Evolutionary conservation across 2,329 filamentous ascomycete genomes (phyloP).

Genomic region (Aquanectria penicillioides): DNA sequence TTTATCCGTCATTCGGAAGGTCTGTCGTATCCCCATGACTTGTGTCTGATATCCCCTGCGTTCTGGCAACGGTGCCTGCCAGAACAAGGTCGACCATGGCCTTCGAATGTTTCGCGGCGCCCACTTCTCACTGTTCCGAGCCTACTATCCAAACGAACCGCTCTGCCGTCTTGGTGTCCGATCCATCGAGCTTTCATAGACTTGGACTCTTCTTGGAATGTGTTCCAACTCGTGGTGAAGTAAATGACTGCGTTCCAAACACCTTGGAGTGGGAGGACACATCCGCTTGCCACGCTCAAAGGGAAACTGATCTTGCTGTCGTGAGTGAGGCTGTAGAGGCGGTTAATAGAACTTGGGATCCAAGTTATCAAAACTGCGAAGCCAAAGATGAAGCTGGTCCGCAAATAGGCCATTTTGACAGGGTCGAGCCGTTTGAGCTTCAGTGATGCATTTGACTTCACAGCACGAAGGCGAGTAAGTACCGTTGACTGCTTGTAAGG

Average conservation of each 20-base stretch:
- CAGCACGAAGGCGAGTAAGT: constrained; percentile 35
- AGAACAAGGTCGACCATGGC: constrained; percentile 16
- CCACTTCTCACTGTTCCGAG: constrained; percentile 33
- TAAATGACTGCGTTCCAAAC: constrained; percentile 85
- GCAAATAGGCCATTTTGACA: constrained; percentile 67
- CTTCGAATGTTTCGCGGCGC: constrained; percentile 36
- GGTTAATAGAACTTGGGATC: constrained; percentile 76
- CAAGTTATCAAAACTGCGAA: constrained; percentile 69
- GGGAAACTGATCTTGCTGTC: constrained; percentile 63
- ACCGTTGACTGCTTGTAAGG: constrained; percentile 24
- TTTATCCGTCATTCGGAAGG: not conserved
- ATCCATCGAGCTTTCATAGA: constrained; percentile 24
- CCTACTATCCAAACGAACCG: constrained; percentile 42
- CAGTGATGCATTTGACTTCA: constrained; percentile 43
- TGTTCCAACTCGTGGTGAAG: constrained; percentile 69
- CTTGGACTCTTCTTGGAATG: constrained; percentile 41
- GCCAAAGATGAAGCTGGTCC: constrained; percentile 69
- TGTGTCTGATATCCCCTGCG: constrained; percentile 1
- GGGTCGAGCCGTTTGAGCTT: constrained; percentile 56
- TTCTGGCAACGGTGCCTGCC: not conserved
- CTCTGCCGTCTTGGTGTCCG: constrained; percentile 15
- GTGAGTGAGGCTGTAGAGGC: constrained; percentile 73
- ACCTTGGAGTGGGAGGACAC: constrained; percentile 80
- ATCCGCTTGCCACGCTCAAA: constrained; percentile 74
- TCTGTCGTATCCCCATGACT: constrained; percentile 9